These are phyloP conservation scores for Paramecium pentaurelia DNA, from an alignment of 73 alveolate genomes.

Conservation along the genomic window DNA sequence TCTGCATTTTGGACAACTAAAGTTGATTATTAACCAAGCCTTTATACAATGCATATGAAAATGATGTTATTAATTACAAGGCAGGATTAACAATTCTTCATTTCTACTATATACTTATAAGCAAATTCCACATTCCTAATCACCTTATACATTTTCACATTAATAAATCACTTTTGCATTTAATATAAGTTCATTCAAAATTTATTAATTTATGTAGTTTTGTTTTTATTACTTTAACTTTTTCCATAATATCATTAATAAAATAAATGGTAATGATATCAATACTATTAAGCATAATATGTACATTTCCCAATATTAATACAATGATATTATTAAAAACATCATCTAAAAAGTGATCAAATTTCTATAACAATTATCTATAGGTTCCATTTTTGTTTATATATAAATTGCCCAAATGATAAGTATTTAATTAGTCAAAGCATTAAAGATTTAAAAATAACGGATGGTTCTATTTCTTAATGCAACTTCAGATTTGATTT, in stretches of 20 bases:
- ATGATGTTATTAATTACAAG: background rate
- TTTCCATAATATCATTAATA: background rate
- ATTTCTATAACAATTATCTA: background rate
- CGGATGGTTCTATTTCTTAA: background rate
- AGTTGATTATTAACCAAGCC: background rate
- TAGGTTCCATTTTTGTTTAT: background rate
- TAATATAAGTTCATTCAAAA: background rate
- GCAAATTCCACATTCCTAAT: background rate
- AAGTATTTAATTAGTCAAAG: background rate
- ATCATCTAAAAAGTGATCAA: background rate
- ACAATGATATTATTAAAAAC: background rate
- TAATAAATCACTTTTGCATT: background rate
- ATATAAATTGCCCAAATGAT: background rate
- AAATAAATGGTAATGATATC: background rate
- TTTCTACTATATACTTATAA: background rate
- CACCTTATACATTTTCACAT: background rate
- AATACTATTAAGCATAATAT: background rate
- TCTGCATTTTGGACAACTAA: background rate
- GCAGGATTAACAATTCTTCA: background rate
- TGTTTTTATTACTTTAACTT: background rate
- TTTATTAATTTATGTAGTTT: background rate
- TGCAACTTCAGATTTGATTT: background rate
- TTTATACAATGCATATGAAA: background rate
- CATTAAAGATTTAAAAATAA: background rate
- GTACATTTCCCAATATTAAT: background rate